Base-by-base conservation (phyloP, 2,329 filamentous ascomycete genomes). In the Tolypocladium ophioglossoides region DNA sequence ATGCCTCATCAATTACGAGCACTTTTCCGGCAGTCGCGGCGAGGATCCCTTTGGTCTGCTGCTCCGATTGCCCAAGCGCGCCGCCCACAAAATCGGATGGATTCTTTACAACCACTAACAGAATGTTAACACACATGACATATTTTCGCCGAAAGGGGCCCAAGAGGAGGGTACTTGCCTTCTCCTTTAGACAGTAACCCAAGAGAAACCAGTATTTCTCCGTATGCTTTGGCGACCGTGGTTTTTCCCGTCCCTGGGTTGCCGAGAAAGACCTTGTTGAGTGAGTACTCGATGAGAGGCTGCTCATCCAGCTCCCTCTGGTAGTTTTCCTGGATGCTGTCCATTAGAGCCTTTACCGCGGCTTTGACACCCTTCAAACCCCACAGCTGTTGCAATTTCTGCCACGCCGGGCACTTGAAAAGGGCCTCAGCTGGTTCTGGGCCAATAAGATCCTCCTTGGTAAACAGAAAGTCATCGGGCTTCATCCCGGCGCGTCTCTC, bases 1-100 rank as follows among this genome's bases (percentile, higher is more conserved):
- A 91, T 0, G 87, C 87, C 63, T 94, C 88, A 57, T 92, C 88
- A 3, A 92, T 90, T 16, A 92, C 80, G 0, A 92, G 75, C 0
- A 91, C 86, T 58, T 91, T 92, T 0, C 89, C 88, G 0, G 78
- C 58, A 0, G 85, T 83, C 0, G 82, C 71, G 0, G 79, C 80
- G 0, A 92, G 73, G 8, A 91, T 90, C 0, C 74, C 83, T 59
- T 89, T 91, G 0, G 87, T 91, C 37, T 83, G 81, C 2, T 77
- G 72, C 64, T 92, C 87, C 0, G 87, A 91, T 1, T 77, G 72
- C 0, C 88, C 88, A 0, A 92, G 57, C 0, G 64, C 72, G 10
- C 67, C 69, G 0, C 86, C 86, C 1, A 91, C 71, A 61, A 92
- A 91, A 59, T 92, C 88, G 0, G 86, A 70, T 0, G 87, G 87